Evolutionary conservation across 176 grass and related monocot species (phyloP), one percentile per base, ranked within the genome.

Genomic region (Melocanna baccifera): DNA sequence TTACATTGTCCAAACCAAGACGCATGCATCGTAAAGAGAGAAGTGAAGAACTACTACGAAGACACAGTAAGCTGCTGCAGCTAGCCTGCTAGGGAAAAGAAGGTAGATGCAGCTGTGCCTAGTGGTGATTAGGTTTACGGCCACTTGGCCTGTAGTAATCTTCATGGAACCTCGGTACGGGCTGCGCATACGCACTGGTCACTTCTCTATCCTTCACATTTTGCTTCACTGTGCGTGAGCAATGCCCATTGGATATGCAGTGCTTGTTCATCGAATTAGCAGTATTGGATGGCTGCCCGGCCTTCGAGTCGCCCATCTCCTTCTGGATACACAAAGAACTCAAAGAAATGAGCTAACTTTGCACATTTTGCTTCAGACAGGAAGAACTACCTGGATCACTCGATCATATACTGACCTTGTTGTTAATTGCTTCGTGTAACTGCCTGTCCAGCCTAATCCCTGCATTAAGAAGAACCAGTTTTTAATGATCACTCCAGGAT

Each of bases 361-460:
- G 15, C 30, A 85, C 45, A 48, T 57, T 23, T 78, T 23, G 28
- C 1, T 53, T 73, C 50, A 48, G 40, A 39, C 32, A 53, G 53
- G 28, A 32, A 83, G 26, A 62, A 73, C 10, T 15, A 2, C 26
- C 18, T 71, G 10, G 30, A 72, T 29, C 71, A 62, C 1, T 63
- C 8, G 56, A 45, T 77, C 47, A 1, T 56, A 52, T 23, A 87
- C 84, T 84, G 6, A 90, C 83, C 85, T 91, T 90, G 7, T 5
- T 79, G 62, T 22, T 29, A 12, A 85, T 40, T 64, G 81, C 84
- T 82, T 59, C 79, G 9, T 55, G 62, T 0, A 85, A 56, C 12
- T 84, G 20, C 72, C 76, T 86, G 22, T 94, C 91, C 74, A 91
- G 48, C 82, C 92, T 86, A 77, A 85, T 92, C 48, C 95, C 95